phyloP scores from a whole-genome alignment of 1,284 basidiomycete genomes.

The Microbotryum intermedium region DNA sequence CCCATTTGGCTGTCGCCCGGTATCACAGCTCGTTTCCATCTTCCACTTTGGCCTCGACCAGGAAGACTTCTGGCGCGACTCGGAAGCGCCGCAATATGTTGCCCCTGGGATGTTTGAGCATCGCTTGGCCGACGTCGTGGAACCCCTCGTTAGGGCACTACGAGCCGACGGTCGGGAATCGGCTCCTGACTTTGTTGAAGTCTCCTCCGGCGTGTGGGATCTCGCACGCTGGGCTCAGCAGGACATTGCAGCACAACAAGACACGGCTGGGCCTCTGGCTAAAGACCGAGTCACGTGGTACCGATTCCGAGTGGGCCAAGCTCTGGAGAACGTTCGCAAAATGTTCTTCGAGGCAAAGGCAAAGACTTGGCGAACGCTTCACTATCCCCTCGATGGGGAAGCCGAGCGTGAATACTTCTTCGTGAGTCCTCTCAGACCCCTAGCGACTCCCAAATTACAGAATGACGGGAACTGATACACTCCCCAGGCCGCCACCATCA shows the following conservation, averaged over 20 bases:
- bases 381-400: slow-evolving; percentile 29
- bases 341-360: slow-evolving; percentile 29
- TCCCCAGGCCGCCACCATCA: background rate
- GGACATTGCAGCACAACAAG: slow-evolving; percentile 33
- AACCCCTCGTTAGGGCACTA: slow-evolving; percentile 34
- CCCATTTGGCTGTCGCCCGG: background rate
- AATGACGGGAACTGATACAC: background rate
- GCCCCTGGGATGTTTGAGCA: slow-evolving; percentile 39
- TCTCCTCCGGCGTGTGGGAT: slow-evolving; percentile 40
- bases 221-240: slow-evolving; percentile 39
- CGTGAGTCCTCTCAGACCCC: slow-evolving; percentile 11
- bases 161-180: slow-evolving; percentile 25
- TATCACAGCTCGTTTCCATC: slow-evolving; percentile 36
- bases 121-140: slow-evolving; percentile 37
- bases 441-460: background rate
- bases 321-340: slow-evolving; percentile 23
- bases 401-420: slow-evolving; percentile 34
- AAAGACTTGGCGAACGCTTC: slow-evolving; percentile 27
- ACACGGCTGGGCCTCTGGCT: slow-evolving; percentile 33
- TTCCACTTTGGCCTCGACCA: slow-evolving; percentile 41
- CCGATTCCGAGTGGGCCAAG: slow-evolving; percentile 29
- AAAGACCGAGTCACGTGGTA: slow-evolving; percentile 39
- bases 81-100: slow-evolving; percentile 34
- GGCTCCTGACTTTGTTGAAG: slow-evolving; percentile 39
- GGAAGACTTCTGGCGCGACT: slow-evolving; percentile 36